phyloP scores from a whole-genome alignment of 768 basidiomycete species.

The Guyanaporus albipodus region DNA sequence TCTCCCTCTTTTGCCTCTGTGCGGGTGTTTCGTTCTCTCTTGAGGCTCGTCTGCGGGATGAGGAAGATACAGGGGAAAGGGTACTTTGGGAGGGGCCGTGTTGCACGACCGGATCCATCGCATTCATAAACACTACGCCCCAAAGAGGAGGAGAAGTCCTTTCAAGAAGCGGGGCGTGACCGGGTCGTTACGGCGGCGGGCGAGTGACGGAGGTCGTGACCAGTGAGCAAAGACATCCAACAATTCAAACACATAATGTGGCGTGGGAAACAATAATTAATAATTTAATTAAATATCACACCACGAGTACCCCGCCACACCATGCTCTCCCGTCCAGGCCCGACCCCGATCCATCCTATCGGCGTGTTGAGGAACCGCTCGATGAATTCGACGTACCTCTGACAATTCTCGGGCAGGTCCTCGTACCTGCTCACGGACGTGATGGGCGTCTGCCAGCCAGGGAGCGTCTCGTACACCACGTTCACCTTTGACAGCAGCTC shows the following conservation, averaged over 20 bases:
- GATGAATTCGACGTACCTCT: constrained; percentile 82
- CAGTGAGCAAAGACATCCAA: constrained; percentile 25
- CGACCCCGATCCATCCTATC: constrained; percentile 91
- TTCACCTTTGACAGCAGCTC: constrained; percentile 74
- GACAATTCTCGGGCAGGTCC: constrained; percentile 79
- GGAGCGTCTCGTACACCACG: constrained; percentile 83
- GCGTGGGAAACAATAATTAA: constrained; percentile 23
- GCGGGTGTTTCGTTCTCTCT: constrained; percentile 72
- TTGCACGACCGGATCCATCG: constrained; percentile 33
- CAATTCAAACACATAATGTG: constrained; percentile 23
- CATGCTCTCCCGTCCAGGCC: constrained; percentile 84
- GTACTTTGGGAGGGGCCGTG: constrained; percentile 32
- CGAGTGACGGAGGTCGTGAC: constrained; percentile 35
- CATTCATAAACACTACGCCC: constrained; percentile 26
- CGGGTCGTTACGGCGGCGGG: constrained; percentile 32
- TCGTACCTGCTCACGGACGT: constrained; percentile 57
- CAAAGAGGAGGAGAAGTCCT: constrained; percentile 3
- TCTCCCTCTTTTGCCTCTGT: constrained; percentile 76
- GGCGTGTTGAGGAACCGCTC: constrained; percentile 69
- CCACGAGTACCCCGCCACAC: constrained; percentile 29
- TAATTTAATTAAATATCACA: constrained; percentile 22
- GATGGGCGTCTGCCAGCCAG: constrained; percentile 89
- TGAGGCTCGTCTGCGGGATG: constrained; percentile 49
- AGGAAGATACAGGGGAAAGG: constrained; percentile 27
- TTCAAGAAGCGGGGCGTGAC: constrained; percentile 27